These are phyloP conservation scores for Zizania palustris DNA, from an alignment of 202 grass and related monocot genomes.

Conservation along the genomic window DNA sequence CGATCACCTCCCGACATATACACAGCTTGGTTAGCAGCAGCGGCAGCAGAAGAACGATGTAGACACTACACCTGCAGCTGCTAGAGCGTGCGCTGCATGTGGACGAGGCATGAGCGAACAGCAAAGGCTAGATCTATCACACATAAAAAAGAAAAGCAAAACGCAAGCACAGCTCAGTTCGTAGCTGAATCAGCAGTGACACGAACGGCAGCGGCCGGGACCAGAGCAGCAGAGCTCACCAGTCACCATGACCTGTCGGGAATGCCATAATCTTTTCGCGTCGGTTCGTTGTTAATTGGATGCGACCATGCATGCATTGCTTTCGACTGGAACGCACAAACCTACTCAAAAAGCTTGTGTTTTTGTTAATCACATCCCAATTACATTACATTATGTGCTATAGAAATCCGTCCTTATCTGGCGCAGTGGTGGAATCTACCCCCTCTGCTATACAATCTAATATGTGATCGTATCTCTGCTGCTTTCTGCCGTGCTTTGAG, in stretches of 20 bases:
- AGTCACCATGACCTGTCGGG: slow-evolving; percentile 43
- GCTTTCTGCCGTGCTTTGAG: slow-evolving; percentile 37
- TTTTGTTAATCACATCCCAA: slow-evolving; percentile 16
- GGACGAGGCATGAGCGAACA: slow-evolving; percentile 5
- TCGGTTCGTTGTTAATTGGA: slow-evolving; percentile 9
- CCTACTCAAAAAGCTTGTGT: neutral
- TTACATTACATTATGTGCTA: neutral
- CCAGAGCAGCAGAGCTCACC: no score
- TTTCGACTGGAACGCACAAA: slow-evolving; percentile 54
- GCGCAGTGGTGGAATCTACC: slow-evolving; percentile 20
- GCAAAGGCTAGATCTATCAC: neutral
- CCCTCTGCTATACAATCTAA: slow-evolving; percentile 1
- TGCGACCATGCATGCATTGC: neutral
- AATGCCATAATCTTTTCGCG: neutral
- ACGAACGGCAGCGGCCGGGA: slow-evolving; percentile 9
- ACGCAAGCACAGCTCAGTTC: neutral
- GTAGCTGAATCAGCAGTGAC: slow-evolving; percentile 57
- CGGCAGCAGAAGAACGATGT: slow-evolving; percentile 14
- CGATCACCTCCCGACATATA: neutral
- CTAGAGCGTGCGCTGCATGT: slow-evolving; percentile 23
- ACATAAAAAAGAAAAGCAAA: neutral
- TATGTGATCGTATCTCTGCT: slow-evolving; percentile 32
- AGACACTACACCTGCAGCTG: slow-evolving; percentile 12
- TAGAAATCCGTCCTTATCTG: slow-evolving; percentile 44
- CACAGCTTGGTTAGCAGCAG: neutral